These are phyloP conservation scores for Xylariaceae sp. DNA, from an alignment of 2,329 filamentous ascomycete genomes.

Conservation along the genomic window DNA sequence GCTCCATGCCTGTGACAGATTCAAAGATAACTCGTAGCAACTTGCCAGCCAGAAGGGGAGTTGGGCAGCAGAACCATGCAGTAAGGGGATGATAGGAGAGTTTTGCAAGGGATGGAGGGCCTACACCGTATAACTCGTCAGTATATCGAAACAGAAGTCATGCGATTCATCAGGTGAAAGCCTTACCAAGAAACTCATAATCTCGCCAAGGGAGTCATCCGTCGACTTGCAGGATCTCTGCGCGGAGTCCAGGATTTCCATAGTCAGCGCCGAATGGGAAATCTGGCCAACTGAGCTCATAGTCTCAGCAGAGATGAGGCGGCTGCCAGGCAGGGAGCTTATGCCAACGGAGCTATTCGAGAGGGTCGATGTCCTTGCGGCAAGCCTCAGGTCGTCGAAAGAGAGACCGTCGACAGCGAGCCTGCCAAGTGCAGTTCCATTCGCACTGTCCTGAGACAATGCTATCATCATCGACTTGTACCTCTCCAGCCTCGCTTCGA, in stretches of 20 bases:
- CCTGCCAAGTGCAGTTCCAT: slow-evolving; percentile 27
- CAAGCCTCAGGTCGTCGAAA: slow-evolving; percentile 38
- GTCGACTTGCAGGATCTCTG: slow-evolving; percentile 32
- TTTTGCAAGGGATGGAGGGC: slow-evolving; percentile 58
- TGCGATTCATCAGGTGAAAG: slow-evolving; percentile 17
- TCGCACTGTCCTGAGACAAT: slow-evolving; percentile 26
- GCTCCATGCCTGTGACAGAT: slow-evolving; percentile 38
- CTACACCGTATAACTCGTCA: too few species aligned
- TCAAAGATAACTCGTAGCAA: slow-evolving; percentile 46
- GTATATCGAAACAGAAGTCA: slow-evolving; percentile 5
- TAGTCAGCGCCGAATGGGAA: slow-evolving; percentile 28
- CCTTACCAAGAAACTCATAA: slow-evolving; percentile 42
- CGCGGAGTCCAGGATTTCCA: slow-evolving; percentile 32
- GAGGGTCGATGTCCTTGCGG: slow-evolving; percentile 28
- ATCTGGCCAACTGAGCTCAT: slow-evolving; percentile 21
- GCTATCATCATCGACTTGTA: slow-evolving; percentile 36
- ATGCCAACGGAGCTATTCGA: slow-evolving; percentile 4
- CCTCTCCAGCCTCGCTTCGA: slow-evolving; percentile 47
- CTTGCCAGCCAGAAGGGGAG: slow-evolving; percentile 45
- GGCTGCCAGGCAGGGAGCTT: slow-evolving; percentile 3
- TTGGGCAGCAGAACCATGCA: slow-evolving; percentile 33
- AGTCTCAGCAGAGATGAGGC: slow-evolving; percentile 7
- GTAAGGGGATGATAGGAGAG: slow-evolving; percentile 42
- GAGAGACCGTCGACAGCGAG: slow-evolving; percentile 44
- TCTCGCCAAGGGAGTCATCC: slow-evolving; percentile 21